Evolutionary conservation across 192 early-diverging fungal genomes (phyloP), one percentile per base, ranked within the genome.

Genomic region (Coemansia sp.): DNA sequence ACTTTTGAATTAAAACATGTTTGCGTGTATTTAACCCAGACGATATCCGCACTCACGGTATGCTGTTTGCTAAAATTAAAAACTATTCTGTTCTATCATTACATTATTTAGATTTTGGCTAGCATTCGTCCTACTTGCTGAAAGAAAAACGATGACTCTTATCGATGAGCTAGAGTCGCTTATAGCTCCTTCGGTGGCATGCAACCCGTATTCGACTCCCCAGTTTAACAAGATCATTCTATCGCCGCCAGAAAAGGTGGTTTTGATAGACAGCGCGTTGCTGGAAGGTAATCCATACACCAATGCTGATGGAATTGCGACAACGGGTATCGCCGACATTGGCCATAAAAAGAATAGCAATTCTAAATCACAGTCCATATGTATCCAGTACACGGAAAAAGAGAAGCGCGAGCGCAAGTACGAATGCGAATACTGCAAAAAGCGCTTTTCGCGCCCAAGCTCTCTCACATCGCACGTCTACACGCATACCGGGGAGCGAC

Each of bases 401-500:
- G 76, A 79, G 28, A 72, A 79, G 56, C 71, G 62, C 17, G 64
- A 79, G 59, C 76, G 76, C 62, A 79, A 74, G 50, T 87, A 87
- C 37, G 74, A 82, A 42, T 87, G 86, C 59, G 54, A 69, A 44
- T 71, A 82, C 61, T 87, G 86, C 62, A 67, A 78, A 54, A 87
- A 86, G 60, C 75, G 82, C 0, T 87, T 87, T 42, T 74, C 82
- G 10, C 67, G 86, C 42, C 86, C 86, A 37, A 83, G 80, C 22
- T 86, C 86, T 19, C 64, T 87, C 22, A 81, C 70, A 14, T 85
- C 83, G n/a, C 86, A 87, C 56, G 70, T 79, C 6, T 85, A 87
- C 67, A 84, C 86, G 0, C 86, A 87, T 45, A 87, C 86, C 7
- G 86, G 86, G 3, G 84, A 87, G 45, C 74, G 77, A 10, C 86